Base-by-base conservation (phyloP, 2,329 filamentous ascomycete species). In the Chalara sp. region DNA sequence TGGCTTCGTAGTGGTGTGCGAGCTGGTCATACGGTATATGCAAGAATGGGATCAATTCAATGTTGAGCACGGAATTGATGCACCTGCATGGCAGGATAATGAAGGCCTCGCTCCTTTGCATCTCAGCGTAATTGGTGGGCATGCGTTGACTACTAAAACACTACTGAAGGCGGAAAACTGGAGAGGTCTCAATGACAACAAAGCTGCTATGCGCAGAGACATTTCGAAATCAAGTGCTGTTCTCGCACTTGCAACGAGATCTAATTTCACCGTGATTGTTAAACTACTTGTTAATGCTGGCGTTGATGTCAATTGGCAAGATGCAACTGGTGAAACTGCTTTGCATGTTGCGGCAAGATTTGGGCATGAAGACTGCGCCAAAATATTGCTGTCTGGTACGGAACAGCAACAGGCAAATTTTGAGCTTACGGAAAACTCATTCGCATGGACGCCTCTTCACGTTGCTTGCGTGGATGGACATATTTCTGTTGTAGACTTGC, bases 381-480 rank as follows among this genome's bases (percentile, higher is more conserved):
- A 76, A 52, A 82, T 89, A 28, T 73, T 99, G 28, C 68, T 97
- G 3, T 75, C 83, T 12, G 88, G 87, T 2, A 84, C 80, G 0
- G 70, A 75, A 5, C 74, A 79, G 42, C 87, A 93, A 59, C 89
- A 84, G 62, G 83, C 84, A 1, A 72, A 96, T 55, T 72, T 90
- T 1, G 86, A 96, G 60, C 71, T 95, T 35, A 71, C 79, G 0
- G 93, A 99, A 64, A 87, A 86, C 49, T 86, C 86, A 0, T 97
- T 95, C 64, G 83, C 86, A 3, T 99, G 93, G 92, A 96, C 93
- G 1, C 89, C 93, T n/a, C 74, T 99, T 10, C 93, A 96, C 63
- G 86, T 96, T 56, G 89, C 92, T 7, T 88, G 87, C 49, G 92
- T 97, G 2, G 91, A 99, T 63, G 92, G 92, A 0, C 86, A 90